A percentile compares a stretch with the other conserved stretches of the same genome.
phyloP scores from a whole-genome alignment of 2,329 filamentous ascomycete species.

The Elsinoe fawcettii region DNA sequence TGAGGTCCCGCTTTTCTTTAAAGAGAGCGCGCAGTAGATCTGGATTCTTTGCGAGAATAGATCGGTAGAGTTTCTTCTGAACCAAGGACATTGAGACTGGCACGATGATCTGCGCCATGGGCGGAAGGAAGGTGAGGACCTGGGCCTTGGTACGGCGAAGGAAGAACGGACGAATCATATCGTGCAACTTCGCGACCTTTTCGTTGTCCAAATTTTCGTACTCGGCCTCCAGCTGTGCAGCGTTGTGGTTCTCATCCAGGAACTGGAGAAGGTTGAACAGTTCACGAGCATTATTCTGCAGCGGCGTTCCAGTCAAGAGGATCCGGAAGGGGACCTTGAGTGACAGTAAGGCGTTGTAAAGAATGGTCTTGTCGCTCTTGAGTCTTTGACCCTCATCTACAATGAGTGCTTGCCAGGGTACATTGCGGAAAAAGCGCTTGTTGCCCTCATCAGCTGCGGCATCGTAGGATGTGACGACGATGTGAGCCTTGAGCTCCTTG shows the following conservation, averaged over 20 bases:
- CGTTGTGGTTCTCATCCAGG: slow-evolving; percentile 64
- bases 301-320: slow-evolving; percentile 77
- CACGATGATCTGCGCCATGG: slow-evolving; percentile 90
- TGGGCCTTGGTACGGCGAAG: slow-evolving; percentile 77
- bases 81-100: slow-evolving; percentile 92
- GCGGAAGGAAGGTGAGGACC: slow-evolving; percentile 83
- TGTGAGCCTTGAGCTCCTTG: slow-evolving; percentile 71
- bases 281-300: slow-evolving; percentile 93
- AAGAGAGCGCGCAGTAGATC: slow-evolving; percentile 84
- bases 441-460: slow-evolving; percentile 68
- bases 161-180: slow-evolving; percentile 67
- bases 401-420: slow-evolving; percentile 80
- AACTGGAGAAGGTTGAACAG: slow-evolving; percentile 97
- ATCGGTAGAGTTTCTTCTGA: slow-evolving; percentile 91
- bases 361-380: slow-evolving; percentile 80
- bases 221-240: slow-evolving; percentile 63
- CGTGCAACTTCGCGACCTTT: slow-evolving; percentile 72
- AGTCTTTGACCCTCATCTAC: slow-evolving; percentile 93
- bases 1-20: slow-evolving; percentile 46
- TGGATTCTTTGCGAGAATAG: slow-evolving; percentile 83
- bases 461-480: slow-evolving; percentile 94
- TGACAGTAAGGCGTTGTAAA: slow-evolving; percentile 66
- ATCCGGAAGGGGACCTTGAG: slow-evolving; percentile 77
- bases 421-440: slow-evolving; percentile 55
- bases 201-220: slow-evolving; percentile 74